Evolutionary conservation across 1,284 basidiomycete genomes (phyloP).

Genomic region (Ustilago cynodontis): DNA sequence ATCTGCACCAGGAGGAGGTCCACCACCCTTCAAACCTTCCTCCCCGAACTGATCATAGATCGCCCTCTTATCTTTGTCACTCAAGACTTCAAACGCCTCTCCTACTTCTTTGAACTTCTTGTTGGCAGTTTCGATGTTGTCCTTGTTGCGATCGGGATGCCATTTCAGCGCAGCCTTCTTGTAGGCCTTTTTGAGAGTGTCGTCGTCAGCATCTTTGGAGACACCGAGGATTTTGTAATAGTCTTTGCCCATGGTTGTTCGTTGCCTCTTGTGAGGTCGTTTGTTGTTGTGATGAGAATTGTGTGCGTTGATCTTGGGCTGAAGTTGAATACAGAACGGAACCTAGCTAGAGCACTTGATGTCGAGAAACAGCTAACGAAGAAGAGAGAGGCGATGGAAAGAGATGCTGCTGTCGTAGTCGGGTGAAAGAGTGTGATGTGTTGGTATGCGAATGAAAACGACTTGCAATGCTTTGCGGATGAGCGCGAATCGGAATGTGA

Average conservation of each 20-base stretch:
- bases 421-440: neutral
- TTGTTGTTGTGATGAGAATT: neutral
- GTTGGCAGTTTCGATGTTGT: conserved; percentile 80
- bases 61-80: conserved; percentile 90
- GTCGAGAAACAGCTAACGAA: neutral
- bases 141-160: conserved; percentile 90
- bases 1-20: conserved; percentile 66
- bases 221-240: conserved; percentile 69
- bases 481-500: neutral
- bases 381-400: neutral
- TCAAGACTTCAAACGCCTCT: conserved; percentile 96
- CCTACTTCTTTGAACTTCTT: conserved; percentile 96
- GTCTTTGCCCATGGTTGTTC: conserved; percentile 66
- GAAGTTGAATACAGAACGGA: neutral
- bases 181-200: conserved; percentile 67
- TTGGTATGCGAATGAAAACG: neutral
- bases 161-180: conserved; percentile 79
- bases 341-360: neutral
- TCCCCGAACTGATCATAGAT: conserved; percentile 96
- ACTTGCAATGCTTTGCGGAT: neutral
- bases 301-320: conserved; percentile 19
- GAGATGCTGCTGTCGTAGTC: neutral
- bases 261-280: conserved; percentile 39
- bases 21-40: conserved; percentile 84
- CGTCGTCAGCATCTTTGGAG: conserved; percentile 63